Evolutionary conservation across 352 stramenopile genomes (phyloP), one percentile per base, ranked within the genome.

Genomic region (Phytophthora tubulina): DNA sequence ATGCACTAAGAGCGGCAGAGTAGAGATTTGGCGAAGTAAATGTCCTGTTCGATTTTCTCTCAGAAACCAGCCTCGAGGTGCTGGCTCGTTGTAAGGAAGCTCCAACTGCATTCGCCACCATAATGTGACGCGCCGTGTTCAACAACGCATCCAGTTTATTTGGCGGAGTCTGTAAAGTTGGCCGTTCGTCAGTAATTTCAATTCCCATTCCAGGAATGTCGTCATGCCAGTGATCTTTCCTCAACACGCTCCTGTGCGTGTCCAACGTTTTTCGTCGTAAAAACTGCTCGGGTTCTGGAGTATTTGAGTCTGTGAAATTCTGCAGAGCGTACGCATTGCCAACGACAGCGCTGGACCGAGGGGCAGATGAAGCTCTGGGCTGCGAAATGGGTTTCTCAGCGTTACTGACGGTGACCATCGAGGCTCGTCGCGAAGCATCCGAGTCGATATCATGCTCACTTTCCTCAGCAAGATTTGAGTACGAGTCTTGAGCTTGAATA

Each of bases 151-250:
- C 42, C 39, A 67, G 42, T 15, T 45, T 50, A 45, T 27, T 69
- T 49, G 65, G 52, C 17, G 65, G 52, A 2, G 57, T 65, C 48
- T 72, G 52, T 9, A 62, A 54, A 48, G 53, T 46, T 11, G 82
- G 83, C 0, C 80, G 73, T 54, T 93, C 76, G 8, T 74, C 67
- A 0, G 85, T 91, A 68, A 93, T 90, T 52, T 91, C 85, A 10
- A 88, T 58, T 0, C 52, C 69, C 68, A 91, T 85, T 30, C 73
- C 82, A 13, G 73, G 68, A 45, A 82, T 76, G 4, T 78, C 75
- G n/a, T 82, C 68, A 13, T 83, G 85, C 31, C 72, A 72, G 15
- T 66, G 46, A 9, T 85, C 74, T 6, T 49, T 48, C 27, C 79
- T 87, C 32, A 93, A 67, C 0, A 91, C 82, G 13, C 73, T 85